A percentile compares a stretch with the other conserved stretches of the same genome.
Evolutionary conservation across 2,329 filamentous ascomycete genomes (phyloP).

Genomic region (Penicillium sp.): DNA sequence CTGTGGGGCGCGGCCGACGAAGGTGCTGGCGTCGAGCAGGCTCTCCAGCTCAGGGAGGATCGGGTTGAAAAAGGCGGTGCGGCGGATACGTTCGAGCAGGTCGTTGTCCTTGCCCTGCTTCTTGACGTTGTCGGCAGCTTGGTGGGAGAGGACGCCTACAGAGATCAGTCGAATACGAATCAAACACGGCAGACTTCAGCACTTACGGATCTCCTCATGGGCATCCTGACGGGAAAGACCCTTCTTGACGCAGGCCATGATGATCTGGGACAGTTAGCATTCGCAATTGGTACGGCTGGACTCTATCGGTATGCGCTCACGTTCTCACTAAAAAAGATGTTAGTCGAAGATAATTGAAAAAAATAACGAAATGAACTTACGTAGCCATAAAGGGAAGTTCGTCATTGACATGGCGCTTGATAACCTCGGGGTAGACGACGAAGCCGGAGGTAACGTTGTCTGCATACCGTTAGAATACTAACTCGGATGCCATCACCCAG

Average conservation of each 20-base stretch:
- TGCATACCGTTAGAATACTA: slow-evolving; percentile 27
- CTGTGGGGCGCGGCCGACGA: slow-evolving; percentile 53
- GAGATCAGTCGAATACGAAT: slow-evolving; percentile 12
- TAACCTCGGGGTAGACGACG: slow-evolving; percentile 72
- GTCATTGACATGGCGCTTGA: slow-evolving; percentile 61
- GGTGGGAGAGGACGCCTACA: slow-evolving; percentile 62
- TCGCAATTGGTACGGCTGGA: slow-evolving; percentile 3
- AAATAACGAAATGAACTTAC: slow-evolving; percentile 32
- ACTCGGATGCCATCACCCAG: neutral
- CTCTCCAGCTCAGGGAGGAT: slow-evolving; percentile 64
- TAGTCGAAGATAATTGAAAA: slow-evolving; percentile 7
- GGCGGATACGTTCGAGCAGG: slow-evolving; percentile 70
- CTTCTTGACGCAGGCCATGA: slow-evolving; percentile 70
- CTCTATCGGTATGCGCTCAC: slow-evolving; percentile 12
- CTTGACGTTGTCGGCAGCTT: slow-evolving; percentile 68
- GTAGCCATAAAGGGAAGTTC: slow-evolving; percentile 87
- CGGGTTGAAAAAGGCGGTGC: slow-evolving; percentile 65
- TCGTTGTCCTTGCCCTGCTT: slow-evolving; percentile 72
- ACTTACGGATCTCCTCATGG: slow-evolving; percentile 72
- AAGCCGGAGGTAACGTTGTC: slow-evolving; percentile 65
- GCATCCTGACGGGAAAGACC: slow-evolving; percentile 72
- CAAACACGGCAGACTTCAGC: neutral
- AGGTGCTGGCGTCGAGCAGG: slow-evolving; percentile 60
- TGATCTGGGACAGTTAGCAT: slow-evolving; percentile 52
- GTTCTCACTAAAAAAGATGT: slow-evolving; percentile 30